phyloP scores from a whole-genome alignment of 2,329 filamentous ascomycete species.

The Verticillium klebahnii region DNA sequence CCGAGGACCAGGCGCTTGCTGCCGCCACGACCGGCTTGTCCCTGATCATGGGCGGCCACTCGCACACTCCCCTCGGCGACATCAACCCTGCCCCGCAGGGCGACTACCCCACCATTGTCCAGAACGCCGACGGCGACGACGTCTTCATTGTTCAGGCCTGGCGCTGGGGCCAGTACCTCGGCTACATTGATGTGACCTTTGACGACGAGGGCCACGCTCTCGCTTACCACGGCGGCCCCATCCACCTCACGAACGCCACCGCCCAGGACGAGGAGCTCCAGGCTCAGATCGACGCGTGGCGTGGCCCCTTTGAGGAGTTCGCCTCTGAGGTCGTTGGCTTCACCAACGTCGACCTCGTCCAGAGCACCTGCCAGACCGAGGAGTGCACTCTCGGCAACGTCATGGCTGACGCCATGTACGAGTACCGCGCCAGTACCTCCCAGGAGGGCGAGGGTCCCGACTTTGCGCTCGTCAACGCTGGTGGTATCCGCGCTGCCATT shows the following conservation, averaged over 20 bases:
- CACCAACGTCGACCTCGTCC: slow-evolving; percentile 52
- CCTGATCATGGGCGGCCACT: slow-evolving; percentile 63
- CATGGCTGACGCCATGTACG: slow-evolving; percentile 55
- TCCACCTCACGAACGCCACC: slow-evolving; percentile 59
- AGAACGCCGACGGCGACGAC: slow-evolving; percentile 58
- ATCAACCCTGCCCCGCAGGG: slow-evolving; percentile 51
- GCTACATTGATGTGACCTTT: slow-evolving; percentile 63
- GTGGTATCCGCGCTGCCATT: slow-evolving; percentile 60
- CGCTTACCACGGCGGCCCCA: slow-evolving; percentile 58
- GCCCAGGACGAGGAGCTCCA: slow-evolving; percentile 52
- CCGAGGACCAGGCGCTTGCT: slow-evolving; percentile 57
- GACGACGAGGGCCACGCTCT: slow-evolving; percentile 56
- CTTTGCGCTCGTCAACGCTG: slow-evolving; percentile 60
- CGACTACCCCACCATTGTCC: slow-evolving; percentile 58
- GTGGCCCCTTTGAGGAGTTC: slow-evolving; percentile 56
- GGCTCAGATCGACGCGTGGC: slow-evolving; percentile 53
- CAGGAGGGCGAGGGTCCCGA: slow-evolving; percentile 33
- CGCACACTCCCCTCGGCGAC: slow-evolving; percentile 55
- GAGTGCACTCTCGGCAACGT: slow-evolving; percentile 57
- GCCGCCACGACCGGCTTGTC: slow-evolving; percentile 56
- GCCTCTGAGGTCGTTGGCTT: slow-evolving; percentile 52
- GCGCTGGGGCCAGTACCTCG: slow-evolving; percentile 65
- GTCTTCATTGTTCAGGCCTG: slow-evolving; percentile 66
- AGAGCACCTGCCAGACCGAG: slow-evolving; percentile 49
- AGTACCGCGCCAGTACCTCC: slow-evolving; percentile 49